Evolutionary conservation across 1,284 basidiomycete species (phyloP).

Genomic region (Cryptococcus hybrid): DNA sequence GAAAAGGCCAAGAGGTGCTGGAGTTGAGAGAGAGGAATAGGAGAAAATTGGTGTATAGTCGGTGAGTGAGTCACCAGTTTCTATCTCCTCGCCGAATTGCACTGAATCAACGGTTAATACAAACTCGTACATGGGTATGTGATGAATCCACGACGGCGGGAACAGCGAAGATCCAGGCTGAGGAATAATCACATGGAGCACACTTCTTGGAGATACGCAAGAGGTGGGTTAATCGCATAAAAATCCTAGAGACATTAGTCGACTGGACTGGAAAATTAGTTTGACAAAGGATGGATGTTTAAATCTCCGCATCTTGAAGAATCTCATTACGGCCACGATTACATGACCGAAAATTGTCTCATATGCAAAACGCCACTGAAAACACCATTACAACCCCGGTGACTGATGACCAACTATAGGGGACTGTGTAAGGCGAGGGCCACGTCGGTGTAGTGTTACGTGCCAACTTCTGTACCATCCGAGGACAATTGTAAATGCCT

Average conservation of each 20-base stretch:
- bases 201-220: slow-evolving; percentile 87
- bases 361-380: no score
- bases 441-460: no score
- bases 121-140: slow-evolving; percentile 79
- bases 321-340: background rate
- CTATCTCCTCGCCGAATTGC: slow-evolving; percentile 32
- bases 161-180: slow-evolving; percentile 80
- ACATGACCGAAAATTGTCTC: no score
- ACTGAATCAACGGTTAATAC: slow-evolving; percentile 50
- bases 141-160: slow-evolving; percentile 57
- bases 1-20: slow-evolving; percentile 69
- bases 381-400: no score
- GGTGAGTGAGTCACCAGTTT: slow-evolving; percentile 59
- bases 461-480: no score
- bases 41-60: slow-evolving; percentile 90
- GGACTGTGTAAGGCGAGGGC: no score
- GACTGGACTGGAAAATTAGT: slow-evolving; percentile 6
- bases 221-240: slow-evolving; percentile 50
- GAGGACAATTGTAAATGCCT: no score
- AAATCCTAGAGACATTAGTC: no score
- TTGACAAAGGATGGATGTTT: slow-evolving; percentile 47
- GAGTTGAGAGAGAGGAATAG: slow-evolving; percentile 94
- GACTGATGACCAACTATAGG: no score
- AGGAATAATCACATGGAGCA: slow-evolving; percentile 78
- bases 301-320: slow-evolving; percentile 21